Conservation (phyloP, 1,284 basidiomycete species). For the Lentinula novae-zelandiae region DNA sequence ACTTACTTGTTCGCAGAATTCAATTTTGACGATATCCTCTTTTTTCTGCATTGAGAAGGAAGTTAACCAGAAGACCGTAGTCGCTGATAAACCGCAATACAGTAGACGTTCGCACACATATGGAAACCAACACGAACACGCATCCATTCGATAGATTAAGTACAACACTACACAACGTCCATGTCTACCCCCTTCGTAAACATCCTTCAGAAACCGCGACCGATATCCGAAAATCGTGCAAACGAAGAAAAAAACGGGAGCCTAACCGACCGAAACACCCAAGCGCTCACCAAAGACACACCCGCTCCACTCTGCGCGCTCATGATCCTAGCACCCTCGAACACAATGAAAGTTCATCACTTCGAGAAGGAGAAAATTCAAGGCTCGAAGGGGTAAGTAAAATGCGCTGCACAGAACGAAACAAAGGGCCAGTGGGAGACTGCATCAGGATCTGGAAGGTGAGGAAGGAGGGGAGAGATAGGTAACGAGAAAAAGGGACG, state of each 20-base stretch:
- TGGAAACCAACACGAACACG: slow-evolving; percentile 1
- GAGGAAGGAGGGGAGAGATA: slow-evolving; percentile 20
- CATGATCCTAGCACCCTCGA: not conserved
- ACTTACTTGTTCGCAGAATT: too few species aligned
- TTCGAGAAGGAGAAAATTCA: slow-evolving; percentile 35
- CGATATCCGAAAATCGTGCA: not conserved
- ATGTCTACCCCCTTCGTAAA: slow-evolving; percentile 12
- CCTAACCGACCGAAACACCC: slow-evolving; percentile 6
- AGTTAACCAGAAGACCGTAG: too few species aligned
- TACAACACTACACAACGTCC: slow-evolving; percentile 2
- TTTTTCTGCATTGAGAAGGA: too few species aligned
- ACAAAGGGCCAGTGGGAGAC: slow-evolving; percentile 9
- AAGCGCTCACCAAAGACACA: slow-evolving; percentile 35
- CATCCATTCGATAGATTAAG: not conserved
- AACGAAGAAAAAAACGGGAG: not conserved
- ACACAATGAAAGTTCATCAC: slow-evolving; percentile 22
- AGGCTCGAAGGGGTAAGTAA: slow-evolving; percentile 3
- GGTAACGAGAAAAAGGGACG: slow-evolving; percentile 4
- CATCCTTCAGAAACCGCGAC: not conserved
- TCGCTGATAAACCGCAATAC: too few species aligned
- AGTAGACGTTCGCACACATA: not conserved
- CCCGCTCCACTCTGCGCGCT: slow-evolving; percentile 24
- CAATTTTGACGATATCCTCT: too few species aligned
- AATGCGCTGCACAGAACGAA: not conserved
- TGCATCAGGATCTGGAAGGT: slow-evolving; percentile 10